A percentile compares a stretch with the other conserved stretches of the same genome.
Conservation (phyloP, 2,329 filamentous ascomycete genomes). For the Boeremia lycopersici region DNA sequence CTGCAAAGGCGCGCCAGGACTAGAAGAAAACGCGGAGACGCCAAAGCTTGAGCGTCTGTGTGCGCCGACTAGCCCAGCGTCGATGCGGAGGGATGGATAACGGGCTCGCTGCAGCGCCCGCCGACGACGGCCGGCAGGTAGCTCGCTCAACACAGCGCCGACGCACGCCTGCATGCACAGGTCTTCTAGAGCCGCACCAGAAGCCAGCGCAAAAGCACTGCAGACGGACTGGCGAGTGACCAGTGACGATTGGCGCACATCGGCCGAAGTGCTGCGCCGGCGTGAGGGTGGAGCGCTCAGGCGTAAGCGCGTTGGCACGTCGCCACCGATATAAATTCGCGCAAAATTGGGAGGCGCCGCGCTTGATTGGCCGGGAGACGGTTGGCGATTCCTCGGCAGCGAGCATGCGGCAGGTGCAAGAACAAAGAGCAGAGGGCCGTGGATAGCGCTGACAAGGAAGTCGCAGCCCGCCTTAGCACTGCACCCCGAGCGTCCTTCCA, state of each 20-base stretch:
- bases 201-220: constrained; percentile 1
- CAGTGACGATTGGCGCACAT: not conserved
- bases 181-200: constrained; percentile 25
- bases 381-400: constrained; percentile 7
- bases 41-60: constrained; percentile 19
- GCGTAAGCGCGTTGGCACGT: constrained; percentile 1
- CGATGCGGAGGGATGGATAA: constrained; percentile 17
- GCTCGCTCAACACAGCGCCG: constrained; percentile 12
- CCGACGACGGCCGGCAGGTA: constrained; percentile 9
- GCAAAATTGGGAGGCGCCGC: constrained; percentile 3
- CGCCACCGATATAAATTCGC: constrained; percentile 18
- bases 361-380: constrained; percentile 5
- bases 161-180: constrained; percentile 16
- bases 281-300: constrained; percentile 6
- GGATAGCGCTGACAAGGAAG: not conserved
- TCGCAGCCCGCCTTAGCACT: not conserved
- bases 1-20: constrained; percentile 14
- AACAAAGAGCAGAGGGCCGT: not conserved
- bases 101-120: constrained; percentile 17
- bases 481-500: not conserved
- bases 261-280: not conserved
- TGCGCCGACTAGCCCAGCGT: constrained; percentile 9
- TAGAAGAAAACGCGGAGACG: constrained; percentile 38
- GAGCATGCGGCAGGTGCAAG: constrained; percentile 3
- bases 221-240: constrained; percentile 8